phyloP scores from a whole-genome alignment of 1,284 basidiomycete genomes.

The Trametes sp. region DNA sequence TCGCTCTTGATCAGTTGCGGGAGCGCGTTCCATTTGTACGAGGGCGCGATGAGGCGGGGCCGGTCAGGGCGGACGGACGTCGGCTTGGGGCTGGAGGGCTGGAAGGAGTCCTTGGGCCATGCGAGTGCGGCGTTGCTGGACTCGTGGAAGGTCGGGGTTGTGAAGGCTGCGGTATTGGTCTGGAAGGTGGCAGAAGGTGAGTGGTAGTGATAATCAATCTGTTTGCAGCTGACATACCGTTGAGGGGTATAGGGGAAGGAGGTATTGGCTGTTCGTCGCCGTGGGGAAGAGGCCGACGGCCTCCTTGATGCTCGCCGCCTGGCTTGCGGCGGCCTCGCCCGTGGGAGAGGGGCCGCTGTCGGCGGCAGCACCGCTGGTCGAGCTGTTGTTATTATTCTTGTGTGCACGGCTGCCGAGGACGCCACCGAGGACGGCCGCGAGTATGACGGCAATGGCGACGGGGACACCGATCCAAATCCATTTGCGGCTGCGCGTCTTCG shows the following conservation, averaged over 20 bases:
- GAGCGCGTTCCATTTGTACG: constrained; percentile 92
- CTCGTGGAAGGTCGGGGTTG: constrained; percentile 74
- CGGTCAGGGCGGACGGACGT: constrained; percentile 78
- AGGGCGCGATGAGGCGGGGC: constrained; percentile 92
- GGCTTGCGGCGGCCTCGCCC: constrained; percentile 47
- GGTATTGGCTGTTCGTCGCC: constrained; percentile 74
- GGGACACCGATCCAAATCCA: constrained; percentile 76
- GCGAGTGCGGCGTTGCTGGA: constrained; percentile 55
- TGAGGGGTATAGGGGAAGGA: constrained; percentile 87
- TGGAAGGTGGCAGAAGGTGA: constrained; percentile 40
- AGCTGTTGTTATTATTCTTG: constrained; percentile 48
- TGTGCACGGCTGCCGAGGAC: constrained; percentile 70
- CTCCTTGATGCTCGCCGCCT: constrained; percentile 65
- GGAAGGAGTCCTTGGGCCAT: constrained; percentile 83
- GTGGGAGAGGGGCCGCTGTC: constrained; percentile 29
- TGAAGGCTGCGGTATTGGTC: constrained; percentile 85
- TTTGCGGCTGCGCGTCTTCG: constrained; percentile 52
- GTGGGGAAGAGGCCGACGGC: constrained; percentile 75
- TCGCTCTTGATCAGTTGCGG: constrained; percentile 81
- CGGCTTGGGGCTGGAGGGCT: constrained; percentile 67
- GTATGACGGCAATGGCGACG: constrained; percentile 68
- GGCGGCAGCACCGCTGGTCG: constrained; percentile 33
- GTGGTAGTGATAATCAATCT: neutral
- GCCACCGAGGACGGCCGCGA: constrained; percentile 82
- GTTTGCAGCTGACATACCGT: constrained; percentile 62